Conservation (phyloP, 2,329 filamentous ascomycete species). For the Cladosporium sp. region DNA sequence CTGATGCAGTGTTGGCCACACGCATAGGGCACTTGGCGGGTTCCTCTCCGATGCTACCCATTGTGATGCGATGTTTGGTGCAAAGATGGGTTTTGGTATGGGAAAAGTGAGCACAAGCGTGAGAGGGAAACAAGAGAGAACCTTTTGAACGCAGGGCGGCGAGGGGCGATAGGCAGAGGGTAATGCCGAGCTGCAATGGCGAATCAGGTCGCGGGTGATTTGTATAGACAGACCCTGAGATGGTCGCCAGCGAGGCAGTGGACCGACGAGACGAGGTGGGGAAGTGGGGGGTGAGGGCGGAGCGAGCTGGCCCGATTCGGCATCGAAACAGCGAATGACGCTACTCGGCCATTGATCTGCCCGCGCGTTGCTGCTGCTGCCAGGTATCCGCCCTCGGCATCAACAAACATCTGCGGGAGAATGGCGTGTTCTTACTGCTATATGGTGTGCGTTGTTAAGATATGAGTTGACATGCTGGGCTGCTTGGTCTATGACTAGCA, state of each 20-base stretch:
- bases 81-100: background rate
- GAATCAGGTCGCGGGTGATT: constrained; percentile 11
- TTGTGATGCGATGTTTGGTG: constrained; percentile 7
- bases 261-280: constrained; percentile 2
- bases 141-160: background rate
- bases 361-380: background rate
- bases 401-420: background rate
- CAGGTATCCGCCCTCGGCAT: background rate
- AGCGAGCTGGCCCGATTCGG: background rate
- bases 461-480: background rate
- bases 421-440: background rate
- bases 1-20: constrained; percentile 36
- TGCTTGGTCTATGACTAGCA: background rate
- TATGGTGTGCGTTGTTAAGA: background rate
- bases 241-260: background rate
- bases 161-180: constrained; percentile 4
- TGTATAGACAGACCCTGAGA: constrained; percentile 3
- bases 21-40: constrained; percentile 35
- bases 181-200: constrained; percentile 13
- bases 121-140: background rate
- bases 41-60: constrained; percentile 20
- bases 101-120: background rate
- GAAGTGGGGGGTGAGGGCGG: background rate
- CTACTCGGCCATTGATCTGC: background rate
- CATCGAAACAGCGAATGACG: constrained; percentile 1